These are phyloP conservation scores for Penicillium longicatenatum DNA, from an alignment of 495 filamentous ascomycete genomes.

Conservation along the genomic window DNA sequence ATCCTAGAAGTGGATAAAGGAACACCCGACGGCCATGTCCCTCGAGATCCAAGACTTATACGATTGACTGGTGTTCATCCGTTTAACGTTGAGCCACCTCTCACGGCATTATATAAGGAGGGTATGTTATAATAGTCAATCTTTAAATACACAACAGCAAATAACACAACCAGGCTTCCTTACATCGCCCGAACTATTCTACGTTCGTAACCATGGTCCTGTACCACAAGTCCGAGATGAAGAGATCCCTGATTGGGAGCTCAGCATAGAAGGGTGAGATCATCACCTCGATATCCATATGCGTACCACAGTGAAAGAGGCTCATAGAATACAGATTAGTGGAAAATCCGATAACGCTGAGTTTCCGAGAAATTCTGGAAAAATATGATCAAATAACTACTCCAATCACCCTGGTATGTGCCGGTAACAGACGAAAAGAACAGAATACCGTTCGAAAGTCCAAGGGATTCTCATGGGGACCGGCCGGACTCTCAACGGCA, in stretches of 20 bases:
- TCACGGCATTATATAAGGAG: conserved; percentile 79
- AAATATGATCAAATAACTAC: conserved; percentile 84
- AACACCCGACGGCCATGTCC: conserved; percentile 86
- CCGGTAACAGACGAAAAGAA: conserved; percentile 91
- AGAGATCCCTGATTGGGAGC: conserved; percentile 77
- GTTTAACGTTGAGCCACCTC: conserved; percentile 90
- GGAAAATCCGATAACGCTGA: conserved; percentile 72
- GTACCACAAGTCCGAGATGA: conserved; percentile 77
- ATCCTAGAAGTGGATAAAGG: conserved; percentile 75
- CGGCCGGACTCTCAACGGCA: conserved; percentile 85
- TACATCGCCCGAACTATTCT: conserved; percentile 90
- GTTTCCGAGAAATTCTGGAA: conserved; percentile 69
- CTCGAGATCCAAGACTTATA: conserved; percentile 83
- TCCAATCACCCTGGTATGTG: conserved; percentile 90
- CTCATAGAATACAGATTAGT: conserved; percentile 55
- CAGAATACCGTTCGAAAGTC: conserved; percentile 91
- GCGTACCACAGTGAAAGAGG: neutral
- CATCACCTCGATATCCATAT: neutral
- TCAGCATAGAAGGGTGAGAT: conserved; percentile 76
- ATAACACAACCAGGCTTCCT: conserved; percentile 62
- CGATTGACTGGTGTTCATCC: conserved; percentile 89
- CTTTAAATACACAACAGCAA: neutral
- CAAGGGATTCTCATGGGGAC: conserved; percentile 96
- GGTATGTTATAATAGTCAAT: conserved; percentile 35
- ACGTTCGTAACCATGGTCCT: conserved; percentile 92